Evolutionary conservation across 2,329 filamentous ascomycete genomes (phyloP).

Genomic region (Aspergillus nomiae): DNA sequence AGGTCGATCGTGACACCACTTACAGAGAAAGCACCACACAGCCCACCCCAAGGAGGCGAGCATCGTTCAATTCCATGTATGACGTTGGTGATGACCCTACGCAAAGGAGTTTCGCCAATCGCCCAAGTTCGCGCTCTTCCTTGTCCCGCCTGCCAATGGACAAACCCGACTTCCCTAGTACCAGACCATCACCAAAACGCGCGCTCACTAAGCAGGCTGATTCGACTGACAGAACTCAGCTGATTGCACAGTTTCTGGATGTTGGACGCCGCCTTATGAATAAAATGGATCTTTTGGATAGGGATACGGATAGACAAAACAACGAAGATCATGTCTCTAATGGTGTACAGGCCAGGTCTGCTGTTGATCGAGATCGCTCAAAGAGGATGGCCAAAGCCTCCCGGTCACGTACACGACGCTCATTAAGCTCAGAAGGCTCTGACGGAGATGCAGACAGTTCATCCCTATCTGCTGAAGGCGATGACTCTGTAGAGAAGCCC

Average conservation of each 20-base stretch:
- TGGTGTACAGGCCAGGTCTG: constrained; percentile 30
- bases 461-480: constrained; percentile 22
- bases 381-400: constrained; percentile 29
- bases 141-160: constrained; percentile 44
- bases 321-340: constrained; percentile 23
- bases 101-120: constrained; percentile 39
- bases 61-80: constrained; percentile 57
- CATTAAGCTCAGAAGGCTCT: constrained; percentile 25
- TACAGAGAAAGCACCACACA: constrained; percentile 32
- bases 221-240: constrained; percentile 37
- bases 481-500: constrained; percentile 29
- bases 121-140: constrained; percentile 47
- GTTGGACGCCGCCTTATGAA: constrained; percentile 40
- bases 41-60: constrained; percentile 45
- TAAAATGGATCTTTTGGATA: constrained; percentile 31
- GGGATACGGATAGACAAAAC: constrained; percentile 20
- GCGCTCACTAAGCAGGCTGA: constrained; percentile 15
- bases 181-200: constrained; percentile 21
- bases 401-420: constrained; percentile 18
- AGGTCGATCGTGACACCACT: constrained; percentile 19
- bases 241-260: constrained; percentile 42
- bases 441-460: constrained; percentile 24
- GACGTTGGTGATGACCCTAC: constrained; percentile 57
- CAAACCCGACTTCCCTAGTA: constrained; percentile 36
- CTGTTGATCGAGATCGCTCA: constrained; percentile 33